These are phyloP conservation scores for Talaromyces ruber DNA, from an alignment of 495 filamentous ascomycete species.

Conservation along the genomic window DNA sequence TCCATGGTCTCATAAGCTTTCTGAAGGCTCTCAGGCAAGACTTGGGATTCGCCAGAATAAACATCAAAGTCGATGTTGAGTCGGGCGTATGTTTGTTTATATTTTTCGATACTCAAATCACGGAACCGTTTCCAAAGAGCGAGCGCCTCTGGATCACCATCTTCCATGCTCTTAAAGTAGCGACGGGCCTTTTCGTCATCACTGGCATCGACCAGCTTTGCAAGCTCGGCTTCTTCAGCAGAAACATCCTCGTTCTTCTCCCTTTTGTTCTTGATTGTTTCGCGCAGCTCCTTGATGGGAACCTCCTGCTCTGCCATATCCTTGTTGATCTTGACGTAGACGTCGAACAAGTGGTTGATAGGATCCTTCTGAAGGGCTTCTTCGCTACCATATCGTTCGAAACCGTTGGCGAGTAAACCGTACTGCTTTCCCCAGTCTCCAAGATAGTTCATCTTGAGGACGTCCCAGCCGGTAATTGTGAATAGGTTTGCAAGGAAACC, in stretches of 20 bases:
- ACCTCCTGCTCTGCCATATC: constrained; percentile 41
- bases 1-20: constrained; percentile 54
- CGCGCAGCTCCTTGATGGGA: constrained; percentile 49
- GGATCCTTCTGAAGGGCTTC: constrained; percentile 52
- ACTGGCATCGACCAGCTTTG: constrained; percentile 43
- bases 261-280: constrained; percentile 43
- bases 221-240: constrained; percentile 40
- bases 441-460: constrained; percentile 65
- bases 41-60: constrained; percentile 92
- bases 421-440: constrained; percentile 76
- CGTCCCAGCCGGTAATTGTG: constrained; percentile 63
- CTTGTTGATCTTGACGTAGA: constrained; percentile 59
- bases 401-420: constrained; percentile 61
- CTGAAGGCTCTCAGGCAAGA: constrained; percentile 72
- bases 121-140: constrained; percentile 82
- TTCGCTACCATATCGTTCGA: constrained; percentile 54
- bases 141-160: constrained; percentile 66
- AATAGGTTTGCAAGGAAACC: constrained; percentile 63
- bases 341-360: constrained; percentile 60
- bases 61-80: constrained; percentile 91
- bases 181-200: constrained; percentile 58
- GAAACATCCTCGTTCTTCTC: constrained; percentile 38
- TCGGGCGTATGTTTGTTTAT: constrained; percentile 72
- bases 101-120: constrained; percentile 79
- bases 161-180: constrained; percentile 91